phyloP scores from a whole-genome alignment of 2,329 filamentous ascomycete species.

The Trichoderma sp. region DNA sequence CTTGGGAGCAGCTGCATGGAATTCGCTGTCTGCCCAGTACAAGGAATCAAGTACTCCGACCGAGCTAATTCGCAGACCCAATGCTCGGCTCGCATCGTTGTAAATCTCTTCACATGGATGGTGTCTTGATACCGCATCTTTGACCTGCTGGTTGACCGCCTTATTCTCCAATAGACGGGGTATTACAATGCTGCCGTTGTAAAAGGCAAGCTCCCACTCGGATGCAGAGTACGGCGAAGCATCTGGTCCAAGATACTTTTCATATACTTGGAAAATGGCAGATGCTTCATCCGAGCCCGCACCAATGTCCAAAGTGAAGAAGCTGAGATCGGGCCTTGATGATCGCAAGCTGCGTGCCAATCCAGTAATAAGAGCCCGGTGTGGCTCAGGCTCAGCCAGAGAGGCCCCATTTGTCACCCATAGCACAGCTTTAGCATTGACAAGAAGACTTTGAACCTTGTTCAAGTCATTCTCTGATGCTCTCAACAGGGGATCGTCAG shows the following conservation, averaged over 20 bases:
- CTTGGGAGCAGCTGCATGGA: constrained; percentile 15
- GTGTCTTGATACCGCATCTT: constrained; percentile 20
- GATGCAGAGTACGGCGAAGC: constrained; percentile 21
- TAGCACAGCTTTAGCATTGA: constrained; percentile 11
- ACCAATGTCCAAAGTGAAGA: constrained; percentile 18
- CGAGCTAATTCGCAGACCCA: constrained; percentile 14
- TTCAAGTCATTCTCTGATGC: constrained; percentile 18
- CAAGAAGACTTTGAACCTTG: background rate
- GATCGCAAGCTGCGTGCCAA: constrained; percentile 15
- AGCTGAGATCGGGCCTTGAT: background rate
- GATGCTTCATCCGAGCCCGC: background rate
- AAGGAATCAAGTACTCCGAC: constrained; percentile 22
- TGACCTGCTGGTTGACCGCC: constrained; percentile 7
- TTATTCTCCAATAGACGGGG: constrained; percentile 22
- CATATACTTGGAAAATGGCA: constrained; percentile 14
- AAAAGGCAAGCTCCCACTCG: constrained; percentile 27
- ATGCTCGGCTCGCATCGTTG: background rate
- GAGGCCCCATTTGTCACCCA: constrained; percentile 25
- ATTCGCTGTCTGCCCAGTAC: constrained; percentile 21
- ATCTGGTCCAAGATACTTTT: constrained; percentile 17
- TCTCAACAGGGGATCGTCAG: background rate
- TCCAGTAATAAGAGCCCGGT: constrained; percentile 3
- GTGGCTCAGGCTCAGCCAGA: background rate
- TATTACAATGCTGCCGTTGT: constrained; percentile 19
- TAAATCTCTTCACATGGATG: constrained; percentile 22